Evolutionary conservation across 1,139 yeast genomes (phyloP).

Genomic region (Blastobotrys illinoisensis): DNA sequence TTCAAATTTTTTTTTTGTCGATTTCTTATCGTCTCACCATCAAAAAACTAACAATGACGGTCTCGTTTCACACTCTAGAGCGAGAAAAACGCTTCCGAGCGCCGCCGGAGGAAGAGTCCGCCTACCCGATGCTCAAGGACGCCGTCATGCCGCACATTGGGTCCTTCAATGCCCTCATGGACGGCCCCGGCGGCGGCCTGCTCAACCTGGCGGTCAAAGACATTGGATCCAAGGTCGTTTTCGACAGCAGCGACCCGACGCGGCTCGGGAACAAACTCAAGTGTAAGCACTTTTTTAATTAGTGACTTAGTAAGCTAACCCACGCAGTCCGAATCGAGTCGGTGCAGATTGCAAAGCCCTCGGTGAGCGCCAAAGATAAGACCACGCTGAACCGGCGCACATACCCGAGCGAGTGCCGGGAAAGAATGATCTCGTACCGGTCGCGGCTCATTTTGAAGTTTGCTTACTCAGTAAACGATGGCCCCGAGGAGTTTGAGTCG

Average conservation of each 20-base stretch:
- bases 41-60: slow-evolving; percentile 24
- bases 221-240: slow-evolving; percentile 78
- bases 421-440: slow-evolving; percentile 53
- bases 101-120: slow-evolving; percentile 83
- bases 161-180: slow-evolving; percentile 91
- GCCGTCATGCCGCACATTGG: slow-evolving; percentile 96
- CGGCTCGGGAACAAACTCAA: slow-evolving; percentile 77
- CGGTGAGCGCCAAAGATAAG: slow-evolving; percentile 68
- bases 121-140: slow-evolving; percentile 74
- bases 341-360: slow-evolving; percentile 82
- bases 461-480: slow-evolving; percentile 82
- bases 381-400: slow-evolving; percentile 73
- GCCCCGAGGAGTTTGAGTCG: slow-evolving; percentile 63
- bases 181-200: slow-evolving; percentile 70
- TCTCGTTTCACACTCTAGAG: slow-evolving; percentile 74
- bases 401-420: slow-evolving; percentile 83
- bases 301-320: not conserved
- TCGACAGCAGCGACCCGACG: slow-evolving; percentile 65
- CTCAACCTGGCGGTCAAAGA: slow-evolving; percentile 82
- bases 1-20: slow-evolving; percentile 1
- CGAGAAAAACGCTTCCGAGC: slow-evolving; percentile 78
- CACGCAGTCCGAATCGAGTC: slow-evolving; percentile 66
- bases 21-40: not conserved
- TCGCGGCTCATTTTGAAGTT: slow-evolving; percentile 66
- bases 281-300: slow-evolving; percentile 16